Evolutionary conservation across 2,329 filamentous ascomycete species (phyloP), one percentile per base, ranked within the genome.

Genomic region (Pyrenophora teres): DNA sequence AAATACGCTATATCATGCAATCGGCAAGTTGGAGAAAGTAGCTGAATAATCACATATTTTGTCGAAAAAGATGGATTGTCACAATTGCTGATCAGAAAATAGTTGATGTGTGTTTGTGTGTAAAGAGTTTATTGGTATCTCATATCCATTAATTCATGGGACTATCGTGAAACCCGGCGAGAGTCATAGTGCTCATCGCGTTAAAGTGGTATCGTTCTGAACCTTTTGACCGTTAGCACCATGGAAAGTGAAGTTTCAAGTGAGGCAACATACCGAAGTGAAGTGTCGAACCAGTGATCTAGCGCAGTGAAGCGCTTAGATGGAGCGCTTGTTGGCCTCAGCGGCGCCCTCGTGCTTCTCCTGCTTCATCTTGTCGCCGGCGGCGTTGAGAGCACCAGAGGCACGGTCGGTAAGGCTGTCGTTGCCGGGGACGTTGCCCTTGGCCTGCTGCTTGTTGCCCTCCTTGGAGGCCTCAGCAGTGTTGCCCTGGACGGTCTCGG

Each of bases 401-500:
- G 76, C 76, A 59, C 85, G 84, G 69, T 85, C 76, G 72, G 63
- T 72, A 18, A 69, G 0, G 30, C 55, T 54, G 57, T 64, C 61
- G 37, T 68, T 43, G 35, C 66, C 65, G 57, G 63, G 62, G 70
- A 84, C 83, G 81, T 88, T 87, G 73, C 85, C 86, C 60, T 76
- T 77, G 67, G 73, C 74, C 60, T 75, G 72, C 60, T 68, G 63
- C 83, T 88, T 87, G 83, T 88, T 88, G 78, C 78, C 78, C 77
- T 87, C 84, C 83, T 88, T 88, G 77, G 80, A 83, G 56, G 81
- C 77, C 61, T 81, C 79, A 56, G 77, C 77, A 57, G 78, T 70
- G 55, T 78, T 77, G 71, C 85, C 77, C 78, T 87, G 80, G 70
- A 85, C 74, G 67, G 78, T 77, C 80, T 87, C 86, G 62, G 83